Evolutionary conservation across 1,284 basidiomycete species (phyloP).

Genomic region (Apiotrichum akiyoshidainum): DNA sequence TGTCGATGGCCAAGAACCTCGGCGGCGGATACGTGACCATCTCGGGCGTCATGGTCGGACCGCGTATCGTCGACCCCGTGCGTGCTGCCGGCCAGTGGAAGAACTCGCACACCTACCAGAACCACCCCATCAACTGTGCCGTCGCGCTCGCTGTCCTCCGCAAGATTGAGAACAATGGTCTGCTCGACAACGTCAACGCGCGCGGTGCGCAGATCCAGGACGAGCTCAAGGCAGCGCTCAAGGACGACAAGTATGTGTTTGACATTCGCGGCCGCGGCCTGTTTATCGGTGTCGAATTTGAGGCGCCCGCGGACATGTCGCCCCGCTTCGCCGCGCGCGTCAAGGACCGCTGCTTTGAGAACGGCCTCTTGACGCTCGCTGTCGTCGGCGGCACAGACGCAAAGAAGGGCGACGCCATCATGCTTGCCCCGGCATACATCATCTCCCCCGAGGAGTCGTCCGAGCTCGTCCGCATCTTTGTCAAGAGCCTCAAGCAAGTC

Average conservation of each 20-base stretch:
- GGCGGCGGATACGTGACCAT: constrained; percentile 81
- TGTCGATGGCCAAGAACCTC: constrained; percentile 81
- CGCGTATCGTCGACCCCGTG: constrained; percentile 64
- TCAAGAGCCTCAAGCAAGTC: constrained; percentile 15
- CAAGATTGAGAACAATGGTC: constrained; percentile 64
- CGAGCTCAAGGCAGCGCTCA: constrained; percentile 22
- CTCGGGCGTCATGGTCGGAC: constrained; percentile 69
- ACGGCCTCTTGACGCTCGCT: constrained; percentile 29
- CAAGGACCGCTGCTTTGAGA: constrained; percentile 28
- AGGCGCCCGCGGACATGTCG: constrained; percentile 20
- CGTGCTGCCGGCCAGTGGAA: constrained; percentile 56
- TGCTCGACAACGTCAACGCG: constrained; percentile 45
- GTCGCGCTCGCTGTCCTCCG: constrained; percentile 74
- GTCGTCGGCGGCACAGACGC: constrained; percentile 32
- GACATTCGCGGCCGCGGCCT: constrained; percentile 58
- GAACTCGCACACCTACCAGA: constrained; percentile 83
- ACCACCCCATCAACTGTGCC: constrained; percentile 70
- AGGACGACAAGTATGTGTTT: constrained; percentile 21
- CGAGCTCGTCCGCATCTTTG: constrained; percentile 24
- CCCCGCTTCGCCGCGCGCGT: constrained; percentile 30
- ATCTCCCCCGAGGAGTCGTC: constrained; percentile 24
- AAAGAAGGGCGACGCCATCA: constrained; percentile 26
- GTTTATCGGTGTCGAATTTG: constrained; percentile 35
- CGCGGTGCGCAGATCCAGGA: constrained; percentile 27
- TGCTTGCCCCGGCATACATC: constrained; percentile 33